Base-by-base conservation (phyloP, 2,329 filamentous ascomycete genomes). In the Alternaria infectoria region DNA sequence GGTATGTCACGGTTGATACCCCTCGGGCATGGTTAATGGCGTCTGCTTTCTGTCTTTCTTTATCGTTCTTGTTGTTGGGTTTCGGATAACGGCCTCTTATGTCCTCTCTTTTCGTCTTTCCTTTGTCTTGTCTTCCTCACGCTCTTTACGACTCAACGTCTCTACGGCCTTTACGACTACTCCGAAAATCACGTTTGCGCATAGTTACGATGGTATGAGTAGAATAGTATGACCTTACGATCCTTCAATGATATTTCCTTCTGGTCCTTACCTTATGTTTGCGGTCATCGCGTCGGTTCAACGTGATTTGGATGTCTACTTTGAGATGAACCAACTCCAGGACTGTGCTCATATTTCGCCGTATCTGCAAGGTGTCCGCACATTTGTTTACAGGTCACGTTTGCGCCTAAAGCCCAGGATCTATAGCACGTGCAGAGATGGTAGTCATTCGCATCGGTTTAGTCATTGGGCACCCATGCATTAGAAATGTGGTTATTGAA, bases 201-300 rank as follows among this genome's bases (percentile, higher is more conserved):
- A 54, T 61, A 17, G 12, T 45, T 21, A 62, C 19, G 60, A 62
- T 36, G 32, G 15, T 10, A 59, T 43, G 49, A 44, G 25, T 54
- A 36, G 47, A 30, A 62, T 49, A 50, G 30, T 32, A 51, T 13
- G 25, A 19, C 30, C 19, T 55, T 7, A 55, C 32, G 32, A 50
- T 54, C 50, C 6, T 45, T 55, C 10, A 54, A 62, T 54, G 19
- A 36, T 6, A 40, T 9, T 45, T 44, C 49, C 15, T 62, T 54
- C 6, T 52, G 15, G 50, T 30, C 8, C 17, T 21, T 19, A 47
- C 25, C 3, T 30, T 25, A 5, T 15, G 7, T 8, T 23, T 23
- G 17, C 12, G 17, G 13, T 1, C 49, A 17, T 23, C 13, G 4
- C 21, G 19, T n/a, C 8, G 28, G 19, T 15, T 5, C 21, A 46